These are phyloP conservation scores for Isochrysis galbana DNA, from an alignment of 78 protist species.

Conservation along the genomic window DNA sequence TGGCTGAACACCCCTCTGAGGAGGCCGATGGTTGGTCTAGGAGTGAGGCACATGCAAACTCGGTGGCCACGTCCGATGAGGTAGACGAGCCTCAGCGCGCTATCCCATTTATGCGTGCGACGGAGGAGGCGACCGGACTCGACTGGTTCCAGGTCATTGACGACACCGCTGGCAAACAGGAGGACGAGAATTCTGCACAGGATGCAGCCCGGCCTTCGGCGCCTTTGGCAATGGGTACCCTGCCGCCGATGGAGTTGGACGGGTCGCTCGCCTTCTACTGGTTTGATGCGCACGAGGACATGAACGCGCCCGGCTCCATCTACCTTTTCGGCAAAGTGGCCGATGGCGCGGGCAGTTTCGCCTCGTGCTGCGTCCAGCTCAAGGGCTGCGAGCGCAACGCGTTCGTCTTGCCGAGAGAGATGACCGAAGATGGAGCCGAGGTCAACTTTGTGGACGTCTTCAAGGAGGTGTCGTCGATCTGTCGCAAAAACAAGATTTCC, in stretches of 20 bases:
- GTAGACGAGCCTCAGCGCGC: no score
- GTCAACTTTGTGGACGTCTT: no score
- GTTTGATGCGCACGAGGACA: conserved; percentile 66
- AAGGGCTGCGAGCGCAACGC: conserved; percentile 38
- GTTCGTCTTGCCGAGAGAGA: conserved; percentile 56
- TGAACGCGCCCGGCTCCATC: background rate
- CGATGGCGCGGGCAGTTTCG: background rate
- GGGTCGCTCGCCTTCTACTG: conserved; percentile 14
- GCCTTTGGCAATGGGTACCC: background rate
- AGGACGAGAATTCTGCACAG: background rate
- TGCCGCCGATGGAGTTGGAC: conserved; percentile 29
- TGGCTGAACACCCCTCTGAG: no score
- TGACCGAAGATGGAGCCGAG: no score
- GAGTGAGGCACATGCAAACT: no score
- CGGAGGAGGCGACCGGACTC: background rate
- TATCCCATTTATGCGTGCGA: background rate
- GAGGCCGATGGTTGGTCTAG: no score
- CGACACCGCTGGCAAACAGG: background rate
- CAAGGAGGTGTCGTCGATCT: conserved; percentile 33
- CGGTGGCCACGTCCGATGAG: no score
- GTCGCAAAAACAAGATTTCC: background rate
- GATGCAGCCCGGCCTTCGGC: background rate
- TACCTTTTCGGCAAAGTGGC: conserved; percentile 64
- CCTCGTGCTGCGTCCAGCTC: conserved; percentile 53
- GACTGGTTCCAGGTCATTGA: background rate